Evolutionary conservation across 768 basidiomycete species (phyloP).

Genomic region (Tulasnella sp.): DNA sequence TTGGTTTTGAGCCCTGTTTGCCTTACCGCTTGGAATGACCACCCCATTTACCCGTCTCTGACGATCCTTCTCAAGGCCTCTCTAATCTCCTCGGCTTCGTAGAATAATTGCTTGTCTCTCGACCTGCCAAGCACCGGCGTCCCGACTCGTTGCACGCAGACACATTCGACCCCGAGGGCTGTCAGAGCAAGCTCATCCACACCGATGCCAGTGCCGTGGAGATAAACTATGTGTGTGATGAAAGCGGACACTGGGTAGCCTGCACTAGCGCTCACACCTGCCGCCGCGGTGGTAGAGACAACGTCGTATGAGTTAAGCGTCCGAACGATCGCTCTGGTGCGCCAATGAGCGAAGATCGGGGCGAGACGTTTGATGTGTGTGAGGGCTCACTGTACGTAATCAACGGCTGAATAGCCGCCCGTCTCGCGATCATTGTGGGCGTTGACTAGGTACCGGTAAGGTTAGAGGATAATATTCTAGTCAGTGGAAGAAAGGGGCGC

Average conservation of each 20-base stretch:
- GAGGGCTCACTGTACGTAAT: constrained; percentile 60
- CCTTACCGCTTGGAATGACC: too few relatives aligned
- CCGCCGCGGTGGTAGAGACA: constrained; percentile 24
- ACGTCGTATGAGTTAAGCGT: constrained; percentile 43
- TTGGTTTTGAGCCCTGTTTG: too few relatives aligned
- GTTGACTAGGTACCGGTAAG: constrained; percentile 47
- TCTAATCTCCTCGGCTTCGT: too few relatives aligned
- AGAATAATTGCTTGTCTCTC: too few relatives aligned
- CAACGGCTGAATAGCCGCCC: constrained; percentile 65
- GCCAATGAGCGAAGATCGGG: too few relatives aligned
- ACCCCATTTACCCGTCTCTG: too few relatives aligned
- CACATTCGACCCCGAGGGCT: constrained; percentile 4
- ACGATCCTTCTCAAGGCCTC: too few relatives aligned
- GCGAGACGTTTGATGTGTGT: too few relatives aligned
- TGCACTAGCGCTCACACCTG: too few relatives aligned
- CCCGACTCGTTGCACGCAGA: not conserved
- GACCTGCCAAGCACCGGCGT: too few relatives aligned
- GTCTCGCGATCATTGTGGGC: constrained; percentile 84
- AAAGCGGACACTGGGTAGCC: constrained; percentile 65
- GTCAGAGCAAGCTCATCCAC: constrained; percentile 39
- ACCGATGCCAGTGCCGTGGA: constrained; percentile 47
- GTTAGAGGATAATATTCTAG: constrained; percentile 13
- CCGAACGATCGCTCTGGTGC: constrained; percentile 55
- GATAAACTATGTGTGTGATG: constrained; percentile 73
- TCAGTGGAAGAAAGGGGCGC: not conserved